A percentile compares a stretch with the other conserved stretches of the same genome.
Evolutionary conservation across 345 rosid species (phyloP).

Genomic region (Anacardium occidentale): DNA sequence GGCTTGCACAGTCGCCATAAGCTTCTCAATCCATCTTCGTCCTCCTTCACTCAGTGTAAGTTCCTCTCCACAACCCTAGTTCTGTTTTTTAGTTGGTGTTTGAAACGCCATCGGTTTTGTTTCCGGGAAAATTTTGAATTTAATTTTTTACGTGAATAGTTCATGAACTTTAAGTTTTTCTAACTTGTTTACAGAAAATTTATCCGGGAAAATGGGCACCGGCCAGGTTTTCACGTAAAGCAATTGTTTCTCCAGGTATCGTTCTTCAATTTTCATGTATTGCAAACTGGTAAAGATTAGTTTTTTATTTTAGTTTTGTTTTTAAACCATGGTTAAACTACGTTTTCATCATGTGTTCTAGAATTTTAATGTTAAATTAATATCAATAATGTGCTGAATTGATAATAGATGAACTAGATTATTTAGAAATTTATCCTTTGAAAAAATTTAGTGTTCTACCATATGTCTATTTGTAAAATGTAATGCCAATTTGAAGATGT

Average conservation of each 20-base stretch:
- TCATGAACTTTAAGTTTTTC: neutral
- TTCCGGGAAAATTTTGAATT: neutral
- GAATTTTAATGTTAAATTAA: no score
- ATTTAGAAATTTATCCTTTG: neutral
- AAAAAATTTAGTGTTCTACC: neutral
- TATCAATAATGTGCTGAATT: neutral
- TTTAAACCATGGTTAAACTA: neutral
- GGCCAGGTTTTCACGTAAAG: neutral
- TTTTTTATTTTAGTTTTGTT: neutral
- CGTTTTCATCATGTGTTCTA: neutral
- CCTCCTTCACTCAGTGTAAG: conserved; percentile 22
- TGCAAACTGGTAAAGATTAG: neutral
- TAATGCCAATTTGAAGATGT: neutral
- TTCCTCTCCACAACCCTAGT: neutral
- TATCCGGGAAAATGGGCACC: neutral
- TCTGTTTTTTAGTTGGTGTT: neutral
- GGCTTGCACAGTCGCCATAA: conserved; percentile 26
- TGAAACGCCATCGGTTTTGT: neutral
- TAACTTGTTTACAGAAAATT: neutral
- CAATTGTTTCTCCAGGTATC: neutral
- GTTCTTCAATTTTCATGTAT: neutral
- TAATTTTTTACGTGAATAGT: neutral
- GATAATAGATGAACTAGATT: neutral
- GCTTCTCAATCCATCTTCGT: conserved; percentile 18
- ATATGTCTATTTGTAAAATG: neutral